Evolutionary conservation across 2,329 filamentous ascomycete genomes (phyloP), one percentile per base, ranked within the genome.

Genomic region (Fusarium sarcochroum): DNA sequence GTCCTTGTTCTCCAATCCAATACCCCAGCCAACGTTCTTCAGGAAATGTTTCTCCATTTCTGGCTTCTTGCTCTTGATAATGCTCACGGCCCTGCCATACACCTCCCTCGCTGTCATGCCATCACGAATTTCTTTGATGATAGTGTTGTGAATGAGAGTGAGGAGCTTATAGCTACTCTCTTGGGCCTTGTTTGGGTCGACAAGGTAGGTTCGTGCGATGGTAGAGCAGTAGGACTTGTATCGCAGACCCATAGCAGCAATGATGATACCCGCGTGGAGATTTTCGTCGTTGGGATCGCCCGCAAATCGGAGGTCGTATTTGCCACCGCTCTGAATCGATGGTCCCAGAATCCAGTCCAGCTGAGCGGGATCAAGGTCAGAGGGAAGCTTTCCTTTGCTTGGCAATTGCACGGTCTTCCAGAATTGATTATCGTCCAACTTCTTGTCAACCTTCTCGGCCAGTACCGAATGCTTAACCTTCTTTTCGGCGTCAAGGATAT

Each of bases 141-240:
- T 91, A n/a, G 92, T 82, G 70, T 94, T 94, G 79, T 98, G 95
- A 14, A 98, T 89, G 51, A 89, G 88, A 54, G 93, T 84, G 6
- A 99, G 86, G 17, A 98, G 88, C 75, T 95, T 97, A 85, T 99
- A 99, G 76, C 94, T 96, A 77, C 87, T 91, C 80, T 98, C 96
- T 77, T 99, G 96, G 1, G 92, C 89, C 80, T 98, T 98, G 82
- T 96, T 98, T 17, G 97, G 97, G 73, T 98, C 97, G 46, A 99
- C 95, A 64, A 99, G 86, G 79, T 97, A 99, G 9, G 97, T 98
- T 69, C 96, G 90, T 14, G 92, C 94, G 71, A 99, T 93, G 63
- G 94, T 89, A 4, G 94, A 97, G 77, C 93, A 94, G 80, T 99
- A 99, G 2, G 94, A 97, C 81, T 96, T 96, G 82, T 99, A 99